These are phyloP conservation scores for Salix caprea DNA, from an alignment of 345 rosid genomes.

Conservation along the genomic window DNA sequence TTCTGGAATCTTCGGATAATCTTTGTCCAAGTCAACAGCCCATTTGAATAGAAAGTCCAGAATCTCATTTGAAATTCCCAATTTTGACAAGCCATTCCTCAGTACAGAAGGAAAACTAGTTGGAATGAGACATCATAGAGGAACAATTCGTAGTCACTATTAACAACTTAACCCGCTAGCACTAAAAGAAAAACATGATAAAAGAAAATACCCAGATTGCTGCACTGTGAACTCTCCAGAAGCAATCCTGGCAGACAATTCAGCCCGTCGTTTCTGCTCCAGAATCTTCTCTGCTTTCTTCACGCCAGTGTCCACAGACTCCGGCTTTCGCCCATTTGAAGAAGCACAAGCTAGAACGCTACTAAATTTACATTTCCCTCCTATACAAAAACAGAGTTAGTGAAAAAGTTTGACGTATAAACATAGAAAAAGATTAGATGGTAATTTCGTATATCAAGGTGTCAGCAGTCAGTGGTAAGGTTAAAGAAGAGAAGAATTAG, in stretches of 20 bases:
- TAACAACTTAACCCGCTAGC: neutral
- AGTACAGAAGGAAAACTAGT: conserved; percentile 53
- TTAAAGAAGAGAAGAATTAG: neutral
- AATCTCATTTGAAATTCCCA: conserved; percentile 57
- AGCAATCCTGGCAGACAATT: conserved; percentile 74
- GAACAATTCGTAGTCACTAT: neutral
- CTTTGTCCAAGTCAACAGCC: conserved; percentile 36
- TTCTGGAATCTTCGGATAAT: conserved; percentile 66
- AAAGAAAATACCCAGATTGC: conserved; percentile 45
- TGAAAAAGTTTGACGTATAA: neutral
- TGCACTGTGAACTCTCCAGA: conserved; percentile 76
- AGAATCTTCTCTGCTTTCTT: conserved; percentile 44
- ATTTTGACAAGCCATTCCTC: conserved; percentile 66
- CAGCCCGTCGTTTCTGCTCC: conserved; percentile 67
- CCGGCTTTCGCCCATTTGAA: conserved; percentile 63
- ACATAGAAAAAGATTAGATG: neutral
- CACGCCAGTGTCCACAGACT: conserved; percentile 28
- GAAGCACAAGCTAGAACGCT: conserved; percentile 30
- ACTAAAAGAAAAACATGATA: neutral
- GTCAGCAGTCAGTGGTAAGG: too few relatives aligned
- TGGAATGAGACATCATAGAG: neutral
- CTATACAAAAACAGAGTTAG: neutral
- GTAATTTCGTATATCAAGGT: neutral
- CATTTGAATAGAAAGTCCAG: conserved; percentile 55
- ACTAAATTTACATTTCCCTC: conserved; percentile 24